Evolutionary conservation across 2,329 filamentous ascomycete genomes (phyloP).

Genomic region (Penicillium palitans): DNA sequence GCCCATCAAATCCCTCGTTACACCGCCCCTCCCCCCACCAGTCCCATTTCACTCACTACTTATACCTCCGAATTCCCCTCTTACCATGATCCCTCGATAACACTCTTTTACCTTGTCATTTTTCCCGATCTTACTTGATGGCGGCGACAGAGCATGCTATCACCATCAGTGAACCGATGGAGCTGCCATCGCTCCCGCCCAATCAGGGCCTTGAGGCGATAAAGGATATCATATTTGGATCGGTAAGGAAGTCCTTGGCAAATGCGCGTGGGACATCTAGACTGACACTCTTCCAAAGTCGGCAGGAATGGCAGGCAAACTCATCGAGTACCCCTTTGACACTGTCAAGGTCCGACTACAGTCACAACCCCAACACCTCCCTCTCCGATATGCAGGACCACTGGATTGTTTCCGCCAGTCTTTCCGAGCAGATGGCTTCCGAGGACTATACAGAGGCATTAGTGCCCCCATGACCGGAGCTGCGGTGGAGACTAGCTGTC

Average conservation of each 20-base stretch:
- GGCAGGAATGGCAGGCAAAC: conserved; percentile 87
- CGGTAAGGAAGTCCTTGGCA: conserved; percentile 54
- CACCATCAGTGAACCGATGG: conserved; percentile 43
- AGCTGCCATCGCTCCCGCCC: conserved; percentile 41
- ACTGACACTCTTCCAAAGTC: conserved; percentile 48
- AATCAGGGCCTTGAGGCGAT: conserved; percentile 65
- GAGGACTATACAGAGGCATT: conserved; percentile 86
- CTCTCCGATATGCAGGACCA: conserved; percentile 79
- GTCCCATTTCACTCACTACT: conserved; percentile 3
- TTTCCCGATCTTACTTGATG: conserved; percentile 31
- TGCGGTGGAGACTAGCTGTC: conserved; percentile 83
- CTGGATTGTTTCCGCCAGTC: conserved; percentile 92
- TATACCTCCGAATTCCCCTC: conserved; percentile 5
- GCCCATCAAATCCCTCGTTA: conserved; percentile 24
- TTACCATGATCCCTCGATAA: conserved; percentile 26
- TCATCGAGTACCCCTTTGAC: conserved; percentile 98
- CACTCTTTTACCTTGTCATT: conserved; percentile 16
- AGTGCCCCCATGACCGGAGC: conserved; percentile 87
- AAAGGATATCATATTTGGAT: conserved; percentile 87
- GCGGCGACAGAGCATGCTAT: conserved; percentile 43
- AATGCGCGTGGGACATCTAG: background rate
- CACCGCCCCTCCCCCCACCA: conserved; percentile 10
- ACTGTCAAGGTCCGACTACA: conserved; percentile 97
- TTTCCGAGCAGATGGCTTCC: conserved; percentile 72
- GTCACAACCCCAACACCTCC: conserved; percentile 84